These are phyloP conservation scores for Phytophthora brassicae DNA, from an alignment of 352 stramenopile genomes.

Conservation along the genomic window DNA sequence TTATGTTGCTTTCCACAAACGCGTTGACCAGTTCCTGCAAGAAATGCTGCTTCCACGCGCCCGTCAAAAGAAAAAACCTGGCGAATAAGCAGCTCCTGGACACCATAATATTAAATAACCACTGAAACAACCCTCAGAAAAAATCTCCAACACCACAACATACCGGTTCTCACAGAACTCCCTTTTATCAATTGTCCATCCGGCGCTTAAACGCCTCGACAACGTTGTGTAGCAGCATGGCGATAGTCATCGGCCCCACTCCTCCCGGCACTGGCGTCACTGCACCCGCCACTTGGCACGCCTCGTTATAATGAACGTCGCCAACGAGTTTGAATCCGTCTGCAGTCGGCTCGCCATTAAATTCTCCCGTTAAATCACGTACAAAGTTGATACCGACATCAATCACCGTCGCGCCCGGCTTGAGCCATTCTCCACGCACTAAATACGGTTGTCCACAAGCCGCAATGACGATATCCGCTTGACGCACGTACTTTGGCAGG, in stretches of 20 bases:
- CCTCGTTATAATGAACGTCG: slow-evolving; percentile 94
- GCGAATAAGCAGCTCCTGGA: slow-evolving; percentile 19
- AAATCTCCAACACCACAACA: too few relatives aligned
- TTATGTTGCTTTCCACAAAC: slow-evolving; percentile 76
- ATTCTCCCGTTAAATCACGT: slow-evolving; percentile 55
- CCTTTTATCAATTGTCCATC: slow-evolving; percentile 38
- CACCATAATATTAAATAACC: not conserved
- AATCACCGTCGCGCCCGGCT: slow-evolving; percentile 96
- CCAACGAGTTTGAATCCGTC: slow-evolving; percentile 97
- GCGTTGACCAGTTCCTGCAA: slow-evolving; percentile 75
- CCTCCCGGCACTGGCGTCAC: slow-evolving; percentile 98
- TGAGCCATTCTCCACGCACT: slow-evolving; percentile 96
- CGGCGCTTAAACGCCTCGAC: slow-evolving; percentile 72
- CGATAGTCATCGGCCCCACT: slow-evolving; percentile 99
- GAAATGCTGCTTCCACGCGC: slow-evolving; percentile 73
- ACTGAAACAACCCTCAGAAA: too few relatives aligned
- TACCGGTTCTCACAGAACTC: slow-evolving; percentile 19
- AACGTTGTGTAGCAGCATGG: slow-evolving; percentile 93
- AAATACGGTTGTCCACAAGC: slow-evolving; percentile 95
- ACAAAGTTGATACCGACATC: slow-evolving; percentile 99
- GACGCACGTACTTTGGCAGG: slow-evolving; percentile 82
- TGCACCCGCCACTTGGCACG: slow-evolving; percentile 74
- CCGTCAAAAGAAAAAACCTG: slow-evolving; percentile 64
- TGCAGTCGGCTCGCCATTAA: slow-evolving; percentile 52
- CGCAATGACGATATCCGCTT: slow-evolving; percentile 97